Evolutionary conservation across 805 yeast genomes (phyloP).

Genomic region (Pachysolen tannophilus): DNA sequence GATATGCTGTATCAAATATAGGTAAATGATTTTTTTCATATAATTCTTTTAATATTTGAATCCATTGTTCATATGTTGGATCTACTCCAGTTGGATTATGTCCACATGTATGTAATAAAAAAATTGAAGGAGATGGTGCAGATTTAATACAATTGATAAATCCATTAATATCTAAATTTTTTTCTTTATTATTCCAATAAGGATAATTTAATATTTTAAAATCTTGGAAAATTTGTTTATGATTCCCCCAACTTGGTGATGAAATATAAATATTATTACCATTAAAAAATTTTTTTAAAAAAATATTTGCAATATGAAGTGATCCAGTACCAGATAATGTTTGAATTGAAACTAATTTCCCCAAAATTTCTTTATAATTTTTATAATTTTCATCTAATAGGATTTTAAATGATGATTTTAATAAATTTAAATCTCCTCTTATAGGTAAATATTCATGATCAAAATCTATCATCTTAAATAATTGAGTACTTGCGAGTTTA

Average conservation of each 20-base stretch:
- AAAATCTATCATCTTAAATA: constrained; percentile 50
- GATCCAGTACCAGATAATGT: constrained; percentile 89
- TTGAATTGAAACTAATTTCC: constrained; percentile 57
- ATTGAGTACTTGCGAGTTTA: constrained; percentile 53
- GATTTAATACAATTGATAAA: constrained; percentile 50
- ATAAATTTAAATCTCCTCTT: constrained; percentile 63
- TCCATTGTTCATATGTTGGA: constrained; percentile 82
- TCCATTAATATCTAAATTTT: constrained; percentile 66
- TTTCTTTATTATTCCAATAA: constrained; percentile 73
- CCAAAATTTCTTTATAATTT: constrained; percentile 24
- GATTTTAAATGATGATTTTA: constrained; percentile 62
- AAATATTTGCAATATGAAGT: constrained; percentile 76
- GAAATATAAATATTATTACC: constrained; percentile 55
- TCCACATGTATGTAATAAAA: constrained; percentile 90
- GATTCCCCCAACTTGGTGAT: constrained; percentile 98
- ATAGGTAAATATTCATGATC: constrained; percentile 90
- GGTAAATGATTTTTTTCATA: constrained; percentile 62
- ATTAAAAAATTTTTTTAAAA: constrained; percentile 45
- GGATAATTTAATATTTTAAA: constrained; percentile 65
- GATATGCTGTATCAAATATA: constrained; percentile 91
- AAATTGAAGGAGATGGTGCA: constrained; percentile 72
- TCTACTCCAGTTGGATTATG: constrained; percentile 98
- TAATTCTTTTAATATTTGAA: constrained; percentile 52
- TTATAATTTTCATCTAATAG: constrained; percentile 61
- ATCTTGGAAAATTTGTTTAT: constrained; percentile 77